A percentile compares a stretch with the other conserved stretches of the same genome.
phyloP scores from a whole-genome alignment of 176 grass and related monocot genomes.

The Phragmites australis region DNA sequence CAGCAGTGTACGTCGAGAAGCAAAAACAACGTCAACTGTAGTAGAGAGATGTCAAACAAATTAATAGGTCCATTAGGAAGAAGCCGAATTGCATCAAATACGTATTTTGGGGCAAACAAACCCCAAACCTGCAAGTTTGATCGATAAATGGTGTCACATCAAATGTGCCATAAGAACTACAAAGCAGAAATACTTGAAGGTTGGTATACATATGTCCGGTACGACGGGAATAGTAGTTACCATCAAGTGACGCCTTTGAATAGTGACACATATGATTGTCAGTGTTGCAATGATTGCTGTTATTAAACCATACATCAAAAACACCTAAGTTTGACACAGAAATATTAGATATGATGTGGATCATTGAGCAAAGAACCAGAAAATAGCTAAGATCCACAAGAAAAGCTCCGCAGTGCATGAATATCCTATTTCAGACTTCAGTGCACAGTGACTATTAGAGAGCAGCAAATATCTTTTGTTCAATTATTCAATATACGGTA shows the following conservation, averaged over 20 bases:
- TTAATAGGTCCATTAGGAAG: constrained; percentile 78
- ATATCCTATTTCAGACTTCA: neutral
- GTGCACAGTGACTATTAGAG: neutral
- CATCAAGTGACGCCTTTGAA: constrained; percentile 98
- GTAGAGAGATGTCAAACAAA: constrained; percentile 64
- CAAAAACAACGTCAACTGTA: constrained; percentile 41
- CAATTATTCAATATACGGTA: constrained; percentile 30
- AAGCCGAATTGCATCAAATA: constrained; percentile 83
- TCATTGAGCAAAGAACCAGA: constrained; percentile 25
- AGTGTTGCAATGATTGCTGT: constrained; percentile 68
- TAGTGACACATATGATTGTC: constrained; percentile 75
- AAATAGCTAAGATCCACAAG: neutral
- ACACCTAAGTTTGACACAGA: constrained; percentile 53
- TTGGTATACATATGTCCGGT: neutral
- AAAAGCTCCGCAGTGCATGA: constrained; percentile 5
- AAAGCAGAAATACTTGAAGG: neutral
- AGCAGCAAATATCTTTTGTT: neutral
- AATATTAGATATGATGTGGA: constrained; percentile 14
- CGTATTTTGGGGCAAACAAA: constrained; percentile 98
- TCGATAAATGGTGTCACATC: neutral
- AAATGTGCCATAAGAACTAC: neutral
- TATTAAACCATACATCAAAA: constrained; percentile 89
- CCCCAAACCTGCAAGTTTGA: constrained; percentile 86
- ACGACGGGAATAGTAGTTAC: constrained; percentile 34
- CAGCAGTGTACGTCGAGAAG: neutral